Evolutionary conservation across 805 yeast species (phyloP).

Genomic region (Candida awuae): DNA sequence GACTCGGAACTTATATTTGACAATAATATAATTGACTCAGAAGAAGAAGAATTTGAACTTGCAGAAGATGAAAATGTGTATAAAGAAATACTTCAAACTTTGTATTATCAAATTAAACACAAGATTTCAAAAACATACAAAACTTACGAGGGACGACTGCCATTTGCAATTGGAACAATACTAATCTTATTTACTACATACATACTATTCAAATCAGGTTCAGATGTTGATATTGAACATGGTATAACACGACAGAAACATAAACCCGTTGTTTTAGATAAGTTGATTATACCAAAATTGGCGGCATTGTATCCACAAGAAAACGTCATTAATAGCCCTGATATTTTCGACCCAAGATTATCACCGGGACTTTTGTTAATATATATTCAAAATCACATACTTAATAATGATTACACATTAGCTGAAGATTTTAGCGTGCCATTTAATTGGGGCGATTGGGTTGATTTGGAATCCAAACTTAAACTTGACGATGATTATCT

Average conservation of each 20-base stretch:
- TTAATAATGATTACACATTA: conserved; percentile 1
- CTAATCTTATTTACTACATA: background rate
- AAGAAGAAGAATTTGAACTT: conserved; percentile 4
- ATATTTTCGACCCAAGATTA: conserved; percentile 16
- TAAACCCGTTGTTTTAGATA: no score
- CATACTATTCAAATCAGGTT: background rate
- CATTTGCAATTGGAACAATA: background rate
- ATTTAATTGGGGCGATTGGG: conserved; percentile 28
- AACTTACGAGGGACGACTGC: background rate
- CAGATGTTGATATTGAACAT: background rate
- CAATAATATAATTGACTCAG: background rate
- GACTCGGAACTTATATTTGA: background rate
- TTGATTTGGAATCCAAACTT: conserved; percentile 20
- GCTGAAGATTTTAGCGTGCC: conserved; percentile 16
- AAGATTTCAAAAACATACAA: background rate
- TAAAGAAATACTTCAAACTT: conserved; percentile 1
- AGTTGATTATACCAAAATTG: conserved; percentile 11
- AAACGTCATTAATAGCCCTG: background rate
- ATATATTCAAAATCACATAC: conserved; percentile 9
- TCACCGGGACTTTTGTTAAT: conserved; percentile 12
- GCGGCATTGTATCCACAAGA: conserved; percentile 7
- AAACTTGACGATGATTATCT: conserved; percentile 17
- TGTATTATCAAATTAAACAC: background rate
- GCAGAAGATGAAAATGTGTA: conserved; percentile 5
- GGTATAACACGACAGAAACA: no score